phyloP scores from a whole-genome alignment of 1,284 basidiomycete genomes.

The Marasmius oreades region DNA sequence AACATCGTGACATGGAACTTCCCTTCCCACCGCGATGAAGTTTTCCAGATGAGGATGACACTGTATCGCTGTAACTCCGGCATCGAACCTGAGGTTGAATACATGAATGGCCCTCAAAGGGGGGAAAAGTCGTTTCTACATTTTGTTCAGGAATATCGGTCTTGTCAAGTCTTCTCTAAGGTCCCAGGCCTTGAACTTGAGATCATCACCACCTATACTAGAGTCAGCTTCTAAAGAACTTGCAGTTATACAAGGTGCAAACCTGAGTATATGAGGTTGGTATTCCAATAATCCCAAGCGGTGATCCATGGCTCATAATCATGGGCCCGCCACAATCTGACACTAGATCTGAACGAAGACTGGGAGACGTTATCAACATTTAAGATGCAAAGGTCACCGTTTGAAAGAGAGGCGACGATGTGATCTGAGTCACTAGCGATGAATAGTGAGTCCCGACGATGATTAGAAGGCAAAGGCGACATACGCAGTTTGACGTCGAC shows the following conservation, averaged over 20 bases:
- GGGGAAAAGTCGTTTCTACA: conserved; percentile 35
- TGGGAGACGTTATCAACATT: conserved; percentile 41
- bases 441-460: conserved; percentile 7
- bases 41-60: conserved; percentile 79
- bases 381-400: conserved; percentile 68
- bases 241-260: conserved; percentile 9
- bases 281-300: conserved; percentile 85
- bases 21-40: conserved; percentile 91
- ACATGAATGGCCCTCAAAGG: not conserved
- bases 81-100: conserved; percentile 69
- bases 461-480: not conserved
- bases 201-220: conserved; percentile 85
- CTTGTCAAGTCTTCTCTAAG: conserved; percentile 57
- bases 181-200: conserved; percentile 92
- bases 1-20: conserved; percentile 4
- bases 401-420: conserved; percentile 80
- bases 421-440: conserved; percentile 42
- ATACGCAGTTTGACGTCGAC: conserved; percentile 36
- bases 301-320: conserved; percentile 95
- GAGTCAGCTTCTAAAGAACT: not conserved
- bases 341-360: conserved; percentile 38
- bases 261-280: conserved; percentile 84
- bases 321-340: conserved; percentile 80
- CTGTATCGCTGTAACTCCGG: conserved; percentile 91
- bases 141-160: conserved; percentile 73